phyloP scores from a whole-genome alignment of 495 filamentous ascomycete species.

The Aspergillus sparsus region DNA sequence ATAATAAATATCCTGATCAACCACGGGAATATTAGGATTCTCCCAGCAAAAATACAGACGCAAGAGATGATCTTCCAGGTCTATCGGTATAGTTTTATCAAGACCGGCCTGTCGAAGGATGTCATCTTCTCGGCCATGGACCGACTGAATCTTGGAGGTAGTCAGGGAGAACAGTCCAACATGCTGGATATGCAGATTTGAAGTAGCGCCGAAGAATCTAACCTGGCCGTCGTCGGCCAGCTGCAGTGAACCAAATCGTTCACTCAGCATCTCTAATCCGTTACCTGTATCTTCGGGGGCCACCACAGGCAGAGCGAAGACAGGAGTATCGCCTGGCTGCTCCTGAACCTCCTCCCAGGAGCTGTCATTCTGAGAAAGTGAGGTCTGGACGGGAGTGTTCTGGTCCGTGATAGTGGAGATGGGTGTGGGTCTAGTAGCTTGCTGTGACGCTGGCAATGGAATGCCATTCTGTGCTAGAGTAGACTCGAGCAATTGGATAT shows the following conservation, averaged over 20 bases:
- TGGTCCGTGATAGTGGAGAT: not conserved
- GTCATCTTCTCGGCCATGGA: not conserved
- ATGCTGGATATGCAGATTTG: slow-evolving; percentile 14
- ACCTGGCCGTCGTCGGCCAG: slow-evolving; percentile 31
- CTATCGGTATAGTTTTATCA: slow-evolving; percentile 21
- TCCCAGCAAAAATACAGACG: slow-evolving; percentile 42
- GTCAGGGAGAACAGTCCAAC: slow-evolving; percentile 21
- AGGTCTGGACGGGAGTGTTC: not conserved
- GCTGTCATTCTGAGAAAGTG: too few species aligned
- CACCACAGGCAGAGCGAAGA: too few species aligned
- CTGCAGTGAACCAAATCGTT: slow-evolving; percentile 36
- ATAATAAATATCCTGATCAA: slow-evolving; percentile 29
- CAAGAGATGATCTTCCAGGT: slow-evolving; percentile 33
- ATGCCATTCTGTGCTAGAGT: not conserved
- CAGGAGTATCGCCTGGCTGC: too few species aligned
- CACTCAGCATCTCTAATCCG: not conserved
- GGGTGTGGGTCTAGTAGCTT: not conserved
- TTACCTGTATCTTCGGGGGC: too few species aligned
- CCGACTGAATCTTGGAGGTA: slow-evolving; percentile 14
- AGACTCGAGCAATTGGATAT: not conserved
- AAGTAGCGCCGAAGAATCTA: slow-evolving; percentile 33
- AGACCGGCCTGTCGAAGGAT: slow-evolving; percentile 15
- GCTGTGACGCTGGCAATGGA: not conserved
- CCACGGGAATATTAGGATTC: slow-evolving; percentile 34
- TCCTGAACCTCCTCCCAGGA: too few species aligned